A percentile compares a stretch with the other conserved stretches of the same genome.
Conservation (phyloP, 83 land plant species). For the Picea abies region DNA sequence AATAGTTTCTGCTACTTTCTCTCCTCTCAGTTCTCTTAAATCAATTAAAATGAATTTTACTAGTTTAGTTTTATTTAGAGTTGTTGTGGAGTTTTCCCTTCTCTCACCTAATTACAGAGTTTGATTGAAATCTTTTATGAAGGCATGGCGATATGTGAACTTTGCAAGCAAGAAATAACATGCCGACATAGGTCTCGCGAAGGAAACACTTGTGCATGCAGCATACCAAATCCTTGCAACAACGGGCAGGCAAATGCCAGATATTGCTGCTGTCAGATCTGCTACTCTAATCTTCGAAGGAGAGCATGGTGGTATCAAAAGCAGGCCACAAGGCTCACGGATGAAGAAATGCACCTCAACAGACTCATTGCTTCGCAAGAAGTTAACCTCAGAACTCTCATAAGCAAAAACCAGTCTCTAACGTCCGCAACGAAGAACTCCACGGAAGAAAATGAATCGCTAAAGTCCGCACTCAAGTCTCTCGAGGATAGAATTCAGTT, state of each 20-base stretch:
- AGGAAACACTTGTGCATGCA: neutral
- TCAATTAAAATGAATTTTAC: too few relatives aligned
- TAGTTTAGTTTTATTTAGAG: too few relatives aligned
- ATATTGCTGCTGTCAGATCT: neutral
- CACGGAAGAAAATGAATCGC: neutral
- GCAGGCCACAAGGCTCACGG: neutral
- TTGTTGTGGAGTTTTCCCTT: too few relatives aligned
- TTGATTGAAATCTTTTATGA: too few relatives aligned
- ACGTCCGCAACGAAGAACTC: neutral
- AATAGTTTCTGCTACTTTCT: too few relatives aligned
- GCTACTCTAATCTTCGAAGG: neutral
- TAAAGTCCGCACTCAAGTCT: neutral
- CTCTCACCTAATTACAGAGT: too few relatives aligned
- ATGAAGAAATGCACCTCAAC: constrained; percentile 10
- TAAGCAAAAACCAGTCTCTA: neutral
- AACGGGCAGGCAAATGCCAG: neutral
- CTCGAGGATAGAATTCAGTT: neutral
- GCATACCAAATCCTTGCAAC: neutral
- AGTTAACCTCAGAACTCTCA: neutral
- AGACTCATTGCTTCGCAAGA: neutral
- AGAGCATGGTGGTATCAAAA: constrained; percentile 8
- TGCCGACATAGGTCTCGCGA: neutral
- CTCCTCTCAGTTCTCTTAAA: too few relatives aligned
- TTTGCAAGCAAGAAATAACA: neutral
- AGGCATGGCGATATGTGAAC: neutral